These are phyloP conservation scores for Penicillium atrosanguineum DNA, from an alignment of 495 filamentous ascomycete species.

Conservation along the genomic window DNA sequence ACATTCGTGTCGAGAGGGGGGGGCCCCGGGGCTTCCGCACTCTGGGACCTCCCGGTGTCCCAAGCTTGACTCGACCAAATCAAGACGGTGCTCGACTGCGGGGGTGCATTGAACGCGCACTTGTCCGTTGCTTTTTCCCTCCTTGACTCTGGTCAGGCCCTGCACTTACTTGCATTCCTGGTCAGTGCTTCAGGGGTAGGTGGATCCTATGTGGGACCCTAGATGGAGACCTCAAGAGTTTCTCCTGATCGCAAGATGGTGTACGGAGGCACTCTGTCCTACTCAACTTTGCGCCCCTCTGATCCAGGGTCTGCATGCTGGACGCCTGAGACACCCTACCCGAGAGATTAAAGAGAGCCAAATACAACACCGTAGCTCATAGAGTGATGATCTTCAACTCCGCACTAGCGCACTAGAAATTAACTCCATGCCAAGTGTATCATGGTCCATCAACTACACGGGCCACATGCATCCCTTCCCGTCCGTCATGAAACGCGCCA, in stretches of 20 bases:
- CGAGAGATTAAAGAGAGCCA: not conserved
- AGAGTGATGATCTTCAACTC: not conserved
- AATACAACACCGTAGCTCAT: not conserved
- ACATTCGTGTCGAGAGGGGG: not conserved
- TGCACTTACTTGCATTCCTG: conserved; percentile 8
- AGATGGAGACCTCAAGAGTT: conserved; percentile 16
- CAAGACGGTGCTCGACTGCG: conserved; percentile 9
- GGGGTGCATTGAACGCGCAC: conserved; percentile 9
- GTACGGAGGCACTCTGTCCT: not conserved
- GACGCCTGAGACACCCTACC: not conserved
- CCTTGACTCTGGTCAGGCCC: not conserved
- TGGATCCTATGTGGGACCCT: conserved; percentile 18
- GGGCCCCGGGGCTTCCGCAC: too few relatives aligned
- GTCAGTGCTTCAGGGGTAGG: conserved; percentile 29
- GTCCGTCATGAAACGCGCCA: conserved; percentile 25
- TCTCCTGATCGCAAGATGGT: not conserved
- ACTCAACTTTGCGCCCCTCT: not conserved
- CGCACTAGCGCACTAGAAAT: not conserved
- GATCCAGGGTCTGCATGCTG: not conserved
- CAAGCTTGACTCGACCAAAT: conserved; percentile 7
- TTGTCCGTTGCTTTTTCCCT: conserved; percentile 12
- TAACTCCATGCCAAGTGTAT: not conserved
- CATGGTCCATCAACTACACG: conserved; percentile 18
- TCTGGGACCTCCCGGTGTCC: conserved; percentile 5
- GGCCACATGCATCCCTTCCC: conserved; percentile 24